Base-by-base conservation (phyloP, 2,329 filamentous ascomycete genomes). In the Torrubiella hemipterigena region DNA sequence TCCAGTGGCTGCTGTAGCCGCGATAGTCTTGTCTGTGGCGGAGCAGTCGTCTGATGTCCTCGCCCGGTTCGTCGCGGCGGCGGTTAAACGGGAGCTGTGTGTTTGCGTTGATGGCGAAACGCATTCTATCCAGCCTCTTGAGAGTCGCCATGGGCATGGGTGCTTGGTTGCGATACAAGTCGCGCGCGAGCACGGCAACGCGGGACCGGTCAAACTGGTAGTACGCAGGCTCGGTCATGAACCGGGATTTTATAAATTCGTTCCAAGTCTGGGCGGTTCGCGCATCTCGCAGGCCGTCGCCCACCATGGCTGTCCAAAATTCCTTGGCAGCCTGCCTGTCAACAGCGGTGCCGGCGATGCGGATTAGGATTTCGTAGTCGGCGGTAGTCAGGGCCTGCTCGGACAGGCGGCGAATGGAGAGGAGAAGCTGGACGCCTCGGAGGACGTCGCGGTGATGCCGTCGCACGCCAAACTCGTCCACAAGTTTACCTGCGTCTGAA, bases 221-320 rank as follows among this genome's bases (percentile, higher is more conserved):
- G 44, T 69, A 70, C 1, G 60, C 31, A 1, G 59, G 53, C 14
- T 67, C 56, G 0, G 58, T 56, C 28, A 67, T 42, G 41, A 63
- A 71, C 2, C 63, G 57, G 4, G 63, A 58, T 36, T 58, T 59
- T 38, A 67, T 41, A 38, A 61, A 69, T 37, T 70, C 68, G 25
- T 43, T 38, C 47, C 61, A 66, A 3, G 52, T 47, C 14, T 43
- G 39, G 3, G 50, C 44, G 2, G 48, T 51, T 17, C 58, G 50
- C 36, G 46, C 48, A 2, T 39, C 27, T 33, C 44, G 47, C 29
- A 56, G 17, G 4, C 44, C 42, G 12, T 38, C 32, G 11, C 31
- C 13, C 7, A 42, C 35, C 38, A 61, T 52, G 30, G 51, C 32
- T 3, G 44, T 27, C 55, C 56, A 65, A 25, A 65, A 41, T 15